These are phyloP conservation scores for Mycena vulgaris DNA, from an alignment of 768 basidiomycete species.

Conservation along the genomic window DNA sequence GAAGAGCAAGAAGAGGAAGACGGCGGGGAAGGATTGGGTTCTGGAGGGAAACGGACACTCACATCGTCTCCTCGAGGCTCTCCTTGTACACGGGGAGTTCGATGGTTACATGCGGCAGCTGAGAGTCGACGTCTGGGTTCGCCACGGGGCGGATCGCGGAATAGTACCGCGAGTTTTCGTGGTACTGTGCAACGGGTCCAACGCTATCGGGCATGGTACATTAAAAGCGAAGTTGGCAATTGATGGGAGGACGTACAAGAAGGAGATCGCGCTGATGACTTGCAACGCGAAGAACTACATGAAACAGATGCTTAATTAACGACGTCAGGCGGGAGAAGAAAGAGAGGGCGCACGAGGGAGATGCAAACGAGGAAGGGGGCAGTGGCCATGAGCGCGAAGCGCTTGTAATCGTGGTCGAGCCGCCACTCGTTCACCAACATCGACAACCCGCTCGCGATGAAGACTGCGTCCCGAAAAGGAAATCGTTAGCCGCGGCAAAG, in stretches of 20 bases:
- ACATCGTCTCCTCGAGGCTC: slow-evolving; percentile 87
- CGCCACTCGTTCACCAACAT: slow-evolving; percentile 77
- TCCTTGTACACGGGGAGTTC: slow-evolving; percentile 94
- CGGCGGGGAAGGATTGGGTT: background rate
- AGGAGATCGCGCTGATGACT: slow-evolving; percentile 74
- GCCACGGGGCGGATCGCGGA: slow-evolving; percentile 76
- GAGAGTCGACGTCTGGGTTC: slow-evolving; percentile 74
- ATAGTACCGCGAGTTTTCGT: slow-evolving; percentile 89
- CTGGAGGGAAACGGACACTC: slow-evolving; percentile 51
- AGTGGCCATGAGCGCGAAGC: slow-evolving; percentile 78
- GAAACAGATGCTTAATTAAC: background rate
- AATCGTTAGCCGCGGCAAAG: background rate
- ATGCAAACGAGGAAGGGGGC: slow-evolving; percentile 84
- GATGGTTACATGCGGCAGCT: slow-evolving; percentile 82
- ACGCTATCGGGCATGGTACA: slow-evolving; percentile 57
- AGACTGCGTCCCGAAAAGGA: slow-evolving; percentile 60
- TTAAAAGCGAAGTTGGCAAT: background rate
- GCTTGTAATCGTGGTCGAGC: slow-evolving; percentile 72
- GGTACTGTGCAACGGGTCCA: slow-evolving; percentile 89
- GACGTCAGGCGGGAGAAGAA: slow-evolving; percentile 13
- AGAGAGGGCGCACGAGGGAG: slow-evolving; percentile 67
- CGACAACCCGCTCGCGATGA: slow-evolving; percentile 73
- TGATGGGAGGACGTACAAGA: slow-evolving; percentile 63
- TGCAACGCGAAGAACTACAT: slow-evolving; percentile 83
- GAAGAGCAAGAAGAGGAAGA: slow-evolving; percentile 1